Percentiles rank a stretch among this genome's conserved stretches.
Conservation (phyloP, 1,139 yeast species). For the Pichia sp. region DNA sequence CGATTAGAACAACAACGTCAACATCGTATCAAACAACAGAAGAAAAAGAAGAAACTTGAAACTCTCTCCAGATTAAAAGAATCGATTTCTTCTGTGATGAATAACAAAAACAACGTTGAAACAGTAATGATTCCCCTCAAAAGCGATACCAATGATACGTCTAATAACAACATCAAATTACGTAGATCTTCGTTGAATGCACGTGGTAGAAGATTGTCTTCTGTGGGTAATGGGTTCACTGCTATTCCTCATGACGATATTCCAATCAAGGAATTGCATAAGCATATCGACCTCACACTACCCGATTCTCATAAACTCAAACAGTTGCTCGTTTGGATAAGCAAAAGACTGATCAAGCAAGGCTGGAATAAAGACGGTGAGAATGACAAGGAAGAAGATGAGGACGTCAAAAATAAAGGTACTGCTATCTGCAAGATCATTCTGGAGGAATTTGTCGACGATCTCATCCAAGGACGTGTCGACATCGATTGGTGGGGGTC, state of each 20-base stretch:
- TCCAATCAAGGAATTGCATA: conserved; percentile 54
- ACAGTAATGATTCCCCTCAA: conserved; percentile 12
- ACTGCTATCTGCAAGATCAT: conserved; percentile 50
- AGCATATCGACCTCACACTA: conserved; percentile 56
- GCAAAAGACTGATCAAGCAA: conserved; percentile 40
- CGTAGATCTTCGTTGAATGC: conserved; percentile 52
- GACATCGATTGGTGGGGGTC: conserved; percentile 66
- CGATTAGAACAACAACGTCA: not conserved
- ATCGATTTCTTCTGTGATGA: conserved; percentile 2
- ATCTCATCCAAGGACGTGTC: conserved; percentile 56
- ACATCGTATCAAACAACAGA: not conserved
- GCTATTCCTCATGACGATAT: conserved; percentile 71
- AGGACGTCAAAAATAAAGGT: conserved; percentile 20
- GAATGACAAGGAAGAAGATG: conserved; percentile 17
- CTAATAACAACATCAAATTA: not conserved
- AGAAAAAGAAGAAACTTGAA: conserved; percentile 5
- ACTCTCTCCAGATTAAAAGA: conserved; percentile 11
- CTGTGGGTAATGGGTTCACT: conserved; percentile 70
- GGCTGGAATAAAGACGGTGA: conserved; percentile 2
- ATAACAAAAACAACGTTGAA: conserved; percentile 1
- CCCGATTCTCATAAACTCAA: conserved; percentile 78
- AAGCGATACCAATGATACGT: not conserved
- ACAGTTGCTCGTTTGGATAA: conserved; percentile 69
- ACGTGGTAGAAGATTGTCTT: conserved; percentile 72
- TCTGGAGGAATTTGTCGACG: conserved; percentile 61